Conservation (phyloP, 2,329 filamentous ascomycete genomes). For the Monilinia polystroma region DNA sequence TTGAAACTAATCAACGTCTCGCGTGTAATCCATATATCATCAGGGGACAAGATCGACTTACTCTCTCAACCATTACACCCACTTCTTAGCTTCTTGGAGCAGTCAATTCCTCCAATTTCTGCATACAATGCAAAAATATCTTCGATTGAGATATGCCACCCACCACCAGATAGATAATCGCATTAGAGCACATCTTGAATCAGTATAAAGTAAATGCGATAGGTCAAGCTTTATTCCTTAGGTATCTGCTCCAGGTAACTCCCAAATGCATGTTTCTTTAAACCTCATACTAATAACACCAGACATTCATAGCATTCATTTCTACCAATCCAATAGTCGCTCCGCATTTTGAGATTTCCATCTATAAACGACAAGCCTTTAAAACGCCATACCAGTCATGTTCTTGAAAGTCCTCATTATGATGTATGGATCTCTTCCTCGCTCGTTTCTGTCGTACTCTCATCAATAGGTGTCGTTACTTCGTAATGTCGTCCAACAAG, state of each 20-base stretch:
- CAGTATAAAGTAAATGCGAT: background rate
- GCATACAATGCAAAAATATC: background rate
- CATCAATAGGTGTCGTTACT: conserved; percentile 10
- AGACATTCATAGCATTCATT: background rate
- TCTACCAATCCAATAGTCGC: background rate
- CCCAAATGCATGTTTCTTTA: conserved; percentile 1
- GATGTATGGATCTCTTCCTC: conserved; percentile 30
- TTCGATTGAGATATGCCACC: background rate
- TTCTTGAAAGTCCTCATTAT: conserved; percentile 5
- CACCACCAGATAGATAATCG: background rate
- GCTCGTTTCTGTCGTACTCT: conserved; percentile 27
- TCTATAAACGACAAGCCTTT: background rate
- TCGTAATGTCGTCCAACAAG: background rate
- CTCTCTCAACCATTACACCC: background rate
- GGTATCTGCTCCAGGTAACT: conserved; percentile 11
- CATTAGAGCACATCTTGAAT: background rate
- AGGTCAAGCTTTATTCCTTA: conserved; percentile 9
- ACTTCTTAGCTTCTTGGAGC: background rate
- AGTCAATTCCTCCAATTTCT: background rate
- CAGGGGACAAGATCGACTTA: background rate
- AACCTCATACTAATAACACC: background rate
- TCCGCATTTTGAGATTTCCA: conserved; percentile 11
- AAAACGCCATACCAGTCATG: conserved; percentile 17
- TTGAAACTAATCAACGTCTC: background rate
- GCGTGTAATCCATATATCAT: background rate